These are phyloP conservation scores for Articulospora tetracladia DNA, from an alignment of 495 filamentous ascomycete genomes.

Conservation along the genomic window DNA sequence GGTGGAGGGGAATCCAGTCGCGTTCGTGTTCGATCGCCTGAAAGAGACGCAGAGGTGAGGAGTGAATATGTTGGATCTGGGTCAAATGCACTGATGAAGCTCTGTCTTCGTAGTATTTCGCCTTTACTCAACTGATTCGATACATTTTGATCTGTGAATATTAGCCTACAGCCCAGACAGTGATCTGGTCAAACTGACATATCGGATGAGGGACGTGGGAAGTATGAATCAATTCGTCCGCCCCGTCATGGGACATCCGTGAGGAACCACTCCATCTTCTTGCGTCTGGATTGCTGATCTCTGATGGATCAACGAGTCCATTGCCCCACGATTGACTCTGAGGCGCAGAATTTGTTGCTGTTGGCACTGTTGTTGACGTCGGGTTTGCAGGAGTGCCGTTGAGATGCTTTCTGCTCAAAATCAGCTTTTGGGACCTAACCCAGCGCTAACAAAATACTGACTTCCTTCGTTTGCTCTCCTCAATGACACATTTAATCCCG, in stretches of 20 bases:
- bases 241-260: constrained; percentile 24
- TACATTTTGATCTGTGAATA: constrained; percentile 21
- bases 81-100: constrained; percentile 1
- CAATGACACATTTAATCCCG: constrained; percentile 82
- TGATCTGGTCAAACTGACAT: constrained; percentile 13
- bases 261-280: constrained; percentile 28
- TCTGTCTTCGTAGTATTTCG: constrained; percentile 14
- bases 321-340: constrained; percentile 24
- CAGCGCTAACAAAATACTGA: constrained; percentile 37
- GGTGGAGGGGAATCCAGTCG: constrained; percentile 7
- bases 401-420: constrained; percentile 23
- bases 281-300: constrained; percentile 24
- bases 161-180: background rate
- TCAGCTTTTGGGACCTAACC: background rate
- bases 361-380: constrained; percentile 18
- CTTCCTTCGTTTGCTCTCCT: constrained; percentile 89
- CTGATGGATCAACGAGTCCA: constrained; percentile 25
- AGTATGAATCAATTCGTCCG: constrained; percentile 21
- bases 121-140: constrained; percentile 16
- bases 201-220: constrained; percentile 51
- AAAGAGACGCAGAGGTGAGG: constrained; percentile 16
- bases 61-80: constrained; percentile 12
- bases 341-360: constrained; percentile 12
- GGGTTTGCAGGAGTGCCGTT: constrained; percentile 1
- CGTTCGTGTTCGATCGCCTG: constrained; percentile 17